phyloP scores from a whole-genome alignment of 2,329 filamentous ascomycete genomes.

The Anisogramma anomala region DNA sequence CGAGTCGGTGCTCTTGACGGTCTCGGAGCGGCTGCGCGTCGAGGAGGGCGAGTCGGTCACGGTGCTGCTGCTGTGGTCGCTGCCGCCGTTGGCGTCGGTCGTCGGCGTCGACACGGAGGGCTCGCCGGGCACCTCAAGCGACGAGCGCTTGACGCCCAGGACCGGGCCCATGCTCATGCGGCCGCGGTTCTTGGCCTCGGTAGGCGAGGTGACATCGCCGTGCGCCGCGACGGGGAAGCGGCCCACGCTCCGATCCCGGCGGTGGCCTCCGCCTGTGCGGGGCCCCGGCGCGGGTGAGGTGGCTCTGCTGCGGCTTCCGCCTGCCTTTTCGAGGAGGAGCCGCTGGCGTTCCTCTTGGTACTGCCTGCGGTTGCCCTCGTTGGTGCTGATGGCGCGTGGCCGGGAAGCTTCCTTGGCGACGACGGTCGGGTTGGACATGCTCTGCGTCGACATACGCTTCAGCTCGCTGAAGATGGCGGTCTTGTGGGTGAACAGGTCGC shows the following conservation, averaged over 20 bases:
- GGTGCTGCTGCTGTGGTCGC: conserved; percentile 3
- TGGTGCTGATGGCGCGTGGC: conserved; percentile 79
- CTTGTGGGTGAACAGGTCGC: conserved; percentile 88
- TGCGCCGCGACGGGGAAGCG: conserved; percentile 69
- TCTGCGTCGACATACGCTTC: conserved; percentile 72
- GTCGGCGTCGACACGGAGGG: conserved; percentile 21
- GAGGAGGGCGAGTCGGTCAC: conserved; percentile 15
- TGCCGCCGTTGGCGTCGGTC: conserved; percentile 16
- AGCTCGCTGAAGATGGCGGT: conserved; percentile 90
- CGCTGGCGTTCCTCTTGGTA: conserved; percentile 89
- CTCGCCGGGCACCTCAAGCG: conserved; percentile 69
- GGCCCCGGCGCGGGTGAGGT: conserved; percentile 59
- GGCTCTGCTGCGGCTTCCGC: conserved; percentile 56
- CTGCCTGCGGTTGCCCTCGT: conserved; percentile 88
- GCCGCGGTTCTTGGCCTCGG: conserved; percentile 39
- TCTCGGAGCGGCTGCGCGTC: conserved; percentile 12
- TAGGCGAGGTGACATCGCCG: conserved; percentile 37
- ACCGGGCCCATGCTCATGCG: conserved; percentile 40
- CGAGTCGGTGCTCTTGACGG: conserved; percentile 16
- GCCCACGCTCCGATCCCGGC: conserved; percentile 68
- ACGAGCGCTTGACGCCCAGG: conserved; percentile 46
- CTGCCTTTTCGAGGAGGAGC: conserved; percentile 59
- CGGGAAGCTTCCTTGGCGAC: conserved; percentile 34
- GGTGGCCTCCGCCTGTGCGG: conserved; percentile 34
- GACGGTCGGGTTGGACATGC: conserved; percentile 41